Percentiles rank a stretch among this genome's conserved stretches.
These are phyloP conservation scores for Clathrospora elynae DNA, from an alignment of 2,329 filamentous ascomycete genomes.

Conservation along the genomic window DNA sequence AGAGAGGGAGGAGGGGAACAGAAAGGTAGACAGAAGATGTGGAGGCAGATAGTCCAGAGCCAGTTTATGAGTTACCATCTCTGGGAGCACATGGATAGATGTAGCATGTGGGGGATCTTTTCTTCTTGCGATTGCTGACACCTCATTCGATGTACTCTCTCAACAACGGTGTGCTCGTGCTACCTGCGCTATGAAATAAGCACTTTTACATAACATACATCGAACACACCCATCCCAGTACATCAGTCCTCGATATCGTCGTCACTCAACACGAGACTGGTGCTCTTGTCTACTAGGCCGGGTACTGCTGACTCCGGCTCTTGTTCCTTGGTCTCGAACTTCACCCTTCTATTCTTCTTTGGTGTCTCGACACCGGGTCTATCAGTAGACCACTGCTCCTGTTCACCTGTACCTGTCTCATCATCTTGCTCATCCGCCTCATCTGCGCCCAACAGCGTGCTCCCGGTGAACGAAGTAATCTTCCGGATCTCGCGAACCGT, in stretches of 20 bases:
- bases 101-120: too few species aligned
- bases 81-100: too few species aligned
- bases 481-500: slow-evolving; percentile 66
- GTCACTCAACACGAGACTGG: slow-evolving; percentile 52
- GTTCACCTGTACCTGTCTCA: slow-evolving; percentile 29
- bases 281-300: slow-evolving; percentile 29
- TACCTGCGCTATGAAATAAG: too few species aligned
- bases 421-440: slow-evolving; percentile 45
- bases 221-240: background rate
- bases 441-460: slow-evolving; percentile 18
- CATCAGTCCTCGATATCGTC: slow-evolving; percentile 55
- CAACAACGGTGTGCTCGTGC: too few species aligned
- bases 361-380: slow-evolving; percentile 39
- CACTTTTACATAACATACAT: background rate
- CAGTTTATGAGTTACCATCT: too few species aligned
- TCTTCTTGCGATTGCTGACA: too few species aligned
- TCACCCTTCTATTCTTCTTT: slow-evolving; percentile 25
- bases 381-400: slow-evolving; percentile 53
- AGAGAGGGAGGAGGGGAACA: too few species aligned
- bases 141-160: too few species aligned
- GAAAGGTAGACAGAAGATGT: too few species aligned
- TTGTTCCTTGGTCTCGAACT: slow-evolving; percentile 28
- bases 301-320: slow-evolving; percentile 31
- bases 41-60: too few species aligned
- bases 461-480: slow-evolving; percentile 66